Conservation (phyloP, 371 early-diverging fungal species). For the Circinella minor region DNA sequence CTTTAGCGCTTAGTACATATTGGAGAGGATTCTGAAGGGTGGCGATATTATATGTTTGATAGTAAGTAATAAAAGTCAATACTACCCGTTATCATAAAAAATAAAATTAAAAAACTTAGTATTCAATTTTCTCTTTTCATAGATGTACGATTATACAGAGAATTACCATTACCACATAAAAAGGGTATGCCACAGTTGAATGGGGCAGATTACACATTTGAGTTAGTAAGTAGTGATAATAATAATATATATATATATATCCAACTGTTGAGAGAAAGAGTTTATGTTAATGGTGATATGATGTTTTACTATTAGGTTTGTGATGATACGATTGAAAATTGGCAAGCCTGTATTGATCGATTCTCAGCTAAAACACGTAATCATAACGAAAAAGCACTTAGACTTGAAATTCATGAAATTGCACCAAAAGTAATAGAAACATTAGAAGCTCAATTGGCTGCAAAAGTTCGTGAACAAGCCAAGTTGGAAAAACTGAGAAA, state of each 20-base stretch:
- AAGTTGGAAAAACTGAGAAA: not conserved
- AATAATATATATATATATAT: too few species aligned
- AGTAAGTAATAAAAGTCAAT: not conserved
- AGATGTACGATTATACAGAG: slow-evolving; percentile 13
- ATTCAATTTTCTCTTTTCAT: too few species aligned
- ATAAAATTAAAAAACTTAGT: too few species aligned
- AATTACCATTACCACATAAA: slow-evolving; percentile 7
- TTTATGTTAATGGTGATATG: not conserved
- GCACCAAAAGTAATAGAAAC: not conserved
- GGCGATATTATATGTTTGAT: slow-evolving; percentile 14
- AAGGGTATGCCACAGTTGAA: not conserved
- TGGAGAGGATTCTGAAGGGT: slow-evolving; percentile 8
- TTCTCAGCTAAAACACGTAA: slow-evolving; percentile 4
- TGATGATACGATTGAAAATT: not conserved
- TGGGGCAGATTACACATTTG: slow-evolving; percentile 10
- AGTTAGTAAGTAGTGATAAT: slow-evolving; percentile 6
- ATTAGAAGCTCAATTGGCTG: not conserved
- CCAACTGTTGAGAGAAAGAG: too few species aligned
- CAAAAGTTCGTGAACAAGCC: slow-evolving; percentile 11
- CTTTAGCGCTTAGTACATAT: slow-evolving; percentile 8
- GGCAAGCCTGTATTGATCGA: not conserved
- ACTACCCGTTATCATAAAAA: too few species aligned
- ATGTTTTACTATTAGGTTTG: slow-evolving; percentile 3
- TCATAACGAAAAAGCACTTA: slow-evolving; percentile 10
- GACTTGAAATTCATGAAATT: not conserved